Evolutionary conservation across 352 stramenopile species (phyloP).

Genomic region (Phytopythium montanum): DNA sequence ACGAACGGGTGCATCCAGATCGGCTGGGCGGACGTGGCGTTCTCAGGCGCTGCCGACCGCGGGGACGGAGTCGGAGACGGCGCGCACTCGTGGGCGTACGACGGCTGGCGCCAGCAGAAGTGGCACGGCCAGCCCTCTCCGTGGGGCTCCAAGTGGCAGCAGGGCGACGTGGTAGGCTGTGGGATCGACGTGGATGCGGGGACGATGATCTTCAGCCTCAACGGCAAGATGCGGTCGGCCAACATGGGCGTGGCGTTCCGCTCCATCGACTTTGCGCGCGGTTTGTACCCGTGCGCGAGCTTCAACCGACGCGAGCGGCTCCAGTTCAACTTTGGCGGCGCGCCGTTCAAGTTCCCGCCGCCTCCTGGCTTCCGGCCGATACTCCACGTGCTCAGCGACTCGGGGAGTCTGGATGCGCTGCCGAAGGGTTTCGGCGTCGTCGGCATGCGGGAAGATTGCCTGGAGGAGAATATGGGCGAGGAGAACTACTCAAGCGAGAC

Average conservation of each 20-base stretch:
- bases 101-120: constrained; percentile 89
- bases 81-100: constrained; percentile 91
- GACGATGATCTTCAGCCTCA: constrained; percentile 90
- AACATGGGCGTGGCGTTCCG: constrained; percentile 88
- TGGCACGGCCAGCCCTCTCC: constrained; percentile 88
- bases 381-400: constrained; percentile 57
- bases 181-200: constrained; percentile 84
- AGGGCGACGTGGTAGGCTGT: constrained; percentile 91
- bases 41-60: constrained; percentile 80
- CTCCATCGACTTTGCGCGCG: constrained; percentile 73
- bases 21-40: constrained; percentile 90
- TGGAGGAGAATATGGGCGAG: constrained; percentile 83
- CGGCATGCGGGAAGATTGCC: constrained; percentile 72
- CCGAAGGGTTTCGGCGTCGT: constrained; percentile 74
- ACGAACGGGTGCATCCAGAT: constrained; percentile 94
- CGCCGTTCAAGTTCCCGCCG: constrained; percentile 70
- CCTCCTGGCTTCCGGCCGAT: constrained; percentile 80
- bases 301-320: constrained; percentile 86
- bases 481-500: constrained; percentile 79
- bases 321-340: constrained; percentile 85
- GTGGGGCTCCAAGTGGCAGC: constrained; percentile 90
- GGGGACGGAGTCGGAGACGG: constrained; percentile 92
- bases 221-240: constrained; percentile 84
- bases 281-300: constrained; percentile 83
- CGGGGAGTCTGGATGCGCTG: constrained; percentile 35